phyloP scores from a whole-genome alignment of 495 filamentous ascomycete species.

The Lasiosphaeris hirsuta region DNA sequence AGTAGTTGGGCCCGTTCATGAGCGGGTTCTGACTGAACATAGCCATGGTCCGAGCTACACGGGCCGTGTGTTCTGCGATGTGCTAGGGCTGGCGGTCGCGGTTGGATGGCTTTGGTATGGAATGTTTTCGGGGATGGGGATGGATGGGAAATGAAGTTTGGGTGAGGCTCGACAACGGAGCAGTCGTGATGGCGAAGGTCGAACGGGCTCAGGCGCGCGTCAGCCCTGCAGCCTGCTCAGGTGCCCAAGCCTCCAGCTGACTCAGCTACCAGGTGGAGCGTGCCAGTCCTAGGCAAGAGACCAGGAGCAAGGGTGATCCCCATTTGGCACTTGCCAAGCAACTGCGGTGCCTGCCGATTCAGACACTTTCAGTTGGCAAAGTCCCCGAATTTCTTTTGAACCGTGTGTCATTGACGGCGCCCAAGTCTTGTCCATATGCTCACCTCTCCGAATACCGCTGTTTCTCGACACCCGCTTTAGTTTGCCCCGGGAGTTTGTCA shows the following conservation, averaged over 20 bases:
- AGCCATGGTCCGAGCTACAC: constrained; percentile 31
- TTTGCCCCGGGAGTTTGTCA: no score
- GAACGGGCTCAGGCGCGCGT: constrained; percentile 33
- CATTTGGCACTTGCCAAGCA: no score
- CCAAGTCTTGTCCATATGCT: no score
- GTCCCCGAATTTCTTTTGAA: no score
- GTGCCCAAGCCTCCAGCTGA: neutral
- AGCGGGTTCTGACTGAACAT: constrained; percentile 63
- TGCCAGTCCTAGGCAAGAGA: no score
- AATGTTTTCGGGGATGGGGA: neutral
- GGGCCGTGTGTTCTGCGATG: neutral
- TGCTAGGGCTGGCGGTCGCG: neutral
- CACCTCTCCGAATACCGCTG: no score
- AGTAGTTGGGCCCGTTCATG: constrained; percentile 60
- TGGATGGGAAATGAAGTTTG: neutral
- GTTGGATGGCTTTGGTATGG: neutral
- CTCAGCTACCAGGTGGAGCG: no score
- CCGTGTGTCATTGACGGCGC: no score
- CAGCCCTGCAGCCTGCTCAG: constrained; percentile 52
- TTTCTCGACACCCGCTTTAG: no score
- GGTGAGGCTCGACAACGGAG: constrained; percentile 10
- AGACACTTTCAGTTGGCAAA: no score
- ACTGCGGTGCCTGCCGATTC: no score
- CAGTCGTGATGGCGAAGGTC: neutral
- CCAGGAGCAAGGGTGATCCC: no score